Base-by-base conservation (phyloP, 2,329 filamentous ascomycete species). In the Sporothrix dimorphospora region DNA sequence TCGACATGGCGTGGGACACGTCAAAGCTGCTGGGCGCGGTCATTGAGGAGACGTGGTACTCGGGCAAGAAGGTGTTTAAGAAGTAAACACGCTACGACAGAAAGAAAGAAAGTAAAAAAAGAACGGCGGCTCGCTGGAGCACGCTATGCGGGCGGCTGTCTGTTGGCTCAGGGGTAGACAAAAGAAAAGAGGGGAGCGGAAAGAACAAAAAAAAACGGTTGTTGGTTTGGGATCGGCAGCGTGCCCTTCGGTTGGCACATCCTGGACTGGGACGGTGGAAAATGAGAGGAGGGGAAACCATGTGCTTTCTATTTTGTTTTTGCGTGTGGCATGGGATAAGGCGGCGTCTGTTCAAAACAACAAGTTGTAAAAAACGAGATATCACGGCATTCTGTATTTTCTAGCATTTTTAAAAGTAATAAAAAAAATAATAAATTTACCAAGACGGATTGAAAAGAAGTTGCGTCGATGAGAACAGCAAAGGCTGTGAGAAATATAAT, bases 21-120 rank as follows among this genome's bases (percentile, higher is more conserved):
- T 81, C 82, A 30, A 81, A 80, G 74, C 77, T 89, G 72, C 79
- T 87, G 66, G 76, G 81, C 11, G 85, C 85, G 0, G 79, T 77
- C 24, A 81, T 88, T 0, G 75, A 76, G 69, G 82, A 88, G 81
- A 89, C 87, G 0, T 89, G 86, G 86, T 86, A 85, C 74, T 81
- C 80, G 9, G 87, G 87, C 0, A 75, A 75, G 67, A 80, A 76
- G 75, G 83, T 86, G 1, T 86, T 34, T 55, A 57, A 55, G 34
- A 57, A 69, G 66, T 24, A 53, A 24, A 21, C 45, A 34, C 11
- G 19, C 49, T 19, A 49, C 47, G 30, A 16, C 53, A 21, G n/a
- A 40, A 9, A 9, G 42, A 21, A 61, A 38, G 34, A 8, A 16
- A 2, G 5, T 5, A 40, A 61, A 61, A 40, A 34, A 63, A n/a